Conservation (phyloP, 257 asterid species). For the Solanum virginianum region DNA sequence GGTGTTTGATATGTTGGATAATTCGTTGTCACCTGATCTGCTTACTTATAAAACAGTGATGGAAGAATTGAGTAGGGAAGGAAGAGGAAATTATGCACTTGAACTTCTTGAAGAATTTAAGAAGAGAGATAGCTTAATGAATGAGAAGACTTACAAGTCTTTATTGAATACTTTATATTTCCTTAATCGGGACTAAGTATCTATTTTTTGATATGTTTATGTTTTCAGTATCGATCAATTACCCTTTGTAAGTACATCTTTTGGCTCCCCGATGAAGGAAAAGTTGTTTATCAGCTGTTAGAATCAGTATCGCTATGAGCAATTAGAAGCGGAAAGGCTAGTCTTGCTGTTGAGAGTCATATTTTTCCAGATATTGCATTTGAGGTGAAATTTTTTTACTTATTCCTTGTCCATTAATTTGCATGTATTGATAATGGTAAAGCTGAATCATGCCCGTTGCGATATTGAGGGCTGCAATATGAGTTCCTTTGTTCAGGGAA, state of each 20-base stretch:
- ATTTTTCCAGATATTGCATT: not conserved
- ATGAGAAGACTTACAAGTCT: constrained; percentile 57
- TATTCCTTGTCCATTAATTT: not conserved
- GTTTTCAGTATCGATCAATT: not conserved
- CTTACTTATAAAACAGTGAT: constrained; percentile 66
- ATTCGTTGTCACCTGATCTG: constrained; percentile 59
- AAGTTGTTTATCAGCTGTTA: not conserved
- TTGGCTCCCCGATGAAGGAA: not conserved
- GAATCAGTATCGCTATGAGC: not conserved
- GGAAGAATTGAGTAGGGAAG: constrained; percentile 85
- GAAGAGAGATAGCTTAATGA: constrained; percentile 63
- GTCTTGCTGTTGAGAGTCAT: not conserved
- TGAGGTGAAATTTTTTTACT: not conserved
- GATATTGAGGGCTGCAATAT: not conserved
- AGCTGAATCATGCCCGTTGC: not conserved
- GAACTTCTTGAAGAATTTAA: constrained; percentile 58
- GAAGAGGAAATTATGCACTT: constrained; percentile 61
- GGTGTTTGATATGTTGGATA: constrained; percentile 52
- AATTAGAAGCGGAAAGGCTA: not conserved
- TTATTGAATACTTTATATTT: constrained; percentile 60
- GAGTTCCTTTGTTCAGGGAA: not conserved
- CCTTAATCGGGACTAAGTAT: constrained; percentile 21
- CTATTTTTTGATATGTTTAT: not conserved
- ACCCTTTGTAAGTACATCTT: not conserved
- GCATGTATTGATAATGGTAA: not conserved